phyloP scores from a whole-genome alignment of 768 basidiomycete species.

The Chalciporus piperatus region DNA sequence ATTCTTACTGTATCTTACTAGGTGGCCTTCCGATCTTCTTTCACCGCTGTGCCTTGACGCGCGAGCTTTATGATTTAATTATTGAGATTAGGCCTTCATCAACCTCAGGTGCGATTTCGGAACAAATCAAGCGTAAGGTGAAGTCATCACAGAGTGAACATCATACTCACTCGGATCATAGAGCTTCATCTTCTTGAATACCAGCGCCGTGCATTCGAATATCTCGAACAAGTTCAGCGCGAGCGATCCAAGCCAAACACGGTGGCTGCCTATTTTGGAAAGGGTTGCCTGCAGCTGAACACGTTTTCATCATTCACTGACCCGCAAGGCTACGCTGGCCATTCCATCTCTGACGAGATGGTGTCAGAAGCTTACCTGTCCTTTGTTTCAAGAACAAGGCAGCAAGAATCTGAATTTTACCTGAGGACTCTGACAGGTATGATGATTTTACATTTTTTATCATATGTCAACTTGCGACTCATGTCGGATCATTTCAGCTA shows the following conservation, averaged over 20 bases:
- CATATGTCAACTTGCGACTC: too few relatives aligned
- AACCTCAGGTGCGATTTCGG: slow-evolving; percentile 18
- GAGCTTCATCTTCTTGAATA: slow-evolving; percentile 26
- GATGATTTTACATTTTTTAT: too few relatives aligned
- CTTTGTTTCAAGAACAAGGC: slow-evolving; percentile 5
- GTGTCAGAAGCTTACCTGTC: slow-evolving; percentile 18
- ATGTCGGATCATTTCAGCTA: not conserved
- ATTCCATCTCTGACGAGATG: slow-evolving; percentile 16
- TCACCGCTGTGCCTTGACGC: slow-evolving; percentile 17
- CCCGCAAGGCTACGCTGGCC: not conserved
- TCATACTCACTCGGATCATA: not conserved
- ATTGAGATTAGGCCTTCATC: slow-evolving; percentile 19
- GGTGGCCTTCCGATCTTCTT: slow-evolving; percentile 21
- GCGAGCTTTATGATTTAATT: slow-evolving; percentile 24
- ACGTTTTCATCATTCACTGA: slow-evolving; percentile 1
- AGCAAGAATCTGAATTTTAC: not conserved
- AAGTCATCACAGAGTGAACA: too few relatives aligned
- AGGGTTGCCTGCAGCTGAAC: not conserved
- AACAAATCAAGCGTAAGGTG: slow-evolving; percentile 22
- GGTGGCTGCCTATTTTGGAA: not conserved
- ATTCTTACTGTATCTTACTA: not conserved
- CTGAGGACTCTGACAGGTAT: not conserved
- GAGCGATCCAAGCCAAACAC: not conserved
- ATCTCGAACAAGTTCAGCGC: slow-evolving; percentile 8
- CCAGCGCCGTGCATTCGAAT: slow-evolving; percentile 11